Evolutionary conservation across 2,329 filamentous ascomycete species (phyloP), one percentile per base, ranked within the genome.

Genomic region (Plenodomus lindquistii): DNA sequence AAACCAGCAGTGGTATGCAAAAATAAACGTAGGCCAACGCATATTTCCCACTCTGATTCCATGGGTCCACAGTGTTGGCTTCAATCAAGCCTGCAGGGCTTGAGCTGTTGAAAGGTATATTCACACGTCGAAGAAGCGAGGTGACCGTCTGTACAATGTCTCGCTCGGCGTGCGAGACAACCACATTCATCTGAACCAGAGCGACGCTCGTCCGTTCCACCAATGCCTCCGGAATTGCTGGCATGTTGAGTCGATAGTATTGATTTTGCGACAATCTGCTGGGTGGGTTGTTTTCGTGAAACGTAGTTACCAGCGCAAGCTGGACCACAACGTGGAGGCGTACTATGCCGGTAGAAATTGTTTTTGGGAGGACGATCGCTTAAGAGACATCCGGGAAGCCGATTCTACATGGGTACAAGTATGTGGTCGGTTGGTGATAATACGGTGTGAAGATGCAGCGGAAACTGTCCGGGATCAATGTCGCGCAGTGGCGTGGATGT

Each of bases 21-120:
- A 96, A 95, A 73, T 95, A 96, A 13, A 93, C 90, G 85, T 91
- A 96, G 48, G 87, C 90, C 42, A 90, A 75, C 2, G 82, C 91
- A 75, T 97, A 96, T 76, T 96, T 95, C 37, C 87, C 89, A 18
- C 91, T 86, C 65, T 90, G 76, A 20, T 72, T 81, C 87, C 89
- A 97, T 19, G 92, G 90, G 70, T 97, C 92, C 59, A 77, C 72
- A 15, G 77, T 78, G 58, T 77, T 80, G 44, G 83, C 82, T 62
- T 79, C 79, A 35, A 81, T 73, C 45, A 85, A 69, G 4, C 76
- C 79, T 10, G 77, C 65, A n/a, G 82, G 81, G 52, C 77, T 84
- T 40, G 77, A 80, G 50, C 71, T 77, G 59, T 80, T 83, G 60
- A 76, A 76, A 5, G 81, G 79, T 52, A 85, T 80, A 62, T 81